These are phyloP conservation scores for Pythium phragmiticola DNA, from an alignment of 352 stramenopile genomes.

Conservation along the genomic window DNA sequence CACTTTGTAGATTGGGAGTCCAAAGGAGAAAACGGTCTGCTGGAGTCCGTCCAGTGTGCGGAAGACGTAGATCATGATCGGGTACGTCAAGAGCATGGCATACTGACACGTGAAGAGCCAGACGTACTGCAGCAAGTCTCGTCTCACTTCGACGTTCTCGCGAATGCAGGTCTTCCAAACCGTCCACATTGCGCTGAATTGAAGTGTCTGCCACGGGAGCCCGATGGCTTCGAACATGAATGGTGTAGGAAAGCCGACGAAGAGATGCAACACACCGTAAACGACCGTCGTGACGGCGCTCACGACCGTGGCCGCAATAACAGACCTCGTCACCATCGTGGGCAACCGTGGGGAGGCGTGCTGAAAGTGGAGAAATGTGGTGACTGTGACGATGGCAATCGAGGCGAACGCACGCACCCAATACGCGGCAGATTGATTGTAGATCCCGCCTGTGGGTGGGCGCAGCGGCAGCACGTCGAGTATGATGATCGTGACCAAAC, in stretches of 20 bases:
- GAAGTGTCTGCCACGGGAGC: constrained; percentile 24
- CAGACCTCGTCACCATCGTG: not conserved
- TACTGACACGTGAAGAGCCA: constrained; percentile 3
- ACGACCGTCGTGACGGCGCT: not conserved
- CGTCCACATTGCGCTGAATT: constrained; percentile 2
- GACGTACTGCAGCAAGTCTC: not conserved
- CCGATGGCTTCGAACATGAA: constrained; percentile 22
- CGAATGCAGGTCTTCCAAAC: constrained; percentile 2
- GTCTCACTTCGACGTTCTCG: not conserved
- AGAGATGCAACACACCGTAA: not conserved
- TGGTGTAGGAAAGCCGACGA: constrained; percentile 15
- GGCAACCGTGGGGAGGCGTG: not conserved
- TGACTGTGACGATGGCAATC: not conserved
- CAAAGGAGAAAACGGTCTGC: constrained; percentile 13
- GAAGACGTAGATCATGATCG: constrained; percentile 19
- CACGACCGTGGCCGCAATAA: not conserved
- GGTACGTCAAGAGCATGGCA: constrained; percentile 17
- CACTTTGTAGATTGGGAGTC: constrained; percentile 19
- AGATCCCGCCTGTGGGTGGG: not conserved
- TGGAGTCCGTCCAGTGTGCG: not conserved
- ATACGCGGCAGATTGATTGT: not conserved
- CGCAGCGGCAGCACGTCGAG: constrained; percentile 6
- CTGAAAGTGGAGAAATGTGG: constrained; percentile 5
- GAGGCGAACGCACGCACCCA: constrained; percentile 8
- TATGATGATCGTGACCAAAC: not conserved